phyloP scores from a whole-genome alignment of 2,329 filamentous ascomycete genomes.

The Paecilomyces niveus region DNA sequence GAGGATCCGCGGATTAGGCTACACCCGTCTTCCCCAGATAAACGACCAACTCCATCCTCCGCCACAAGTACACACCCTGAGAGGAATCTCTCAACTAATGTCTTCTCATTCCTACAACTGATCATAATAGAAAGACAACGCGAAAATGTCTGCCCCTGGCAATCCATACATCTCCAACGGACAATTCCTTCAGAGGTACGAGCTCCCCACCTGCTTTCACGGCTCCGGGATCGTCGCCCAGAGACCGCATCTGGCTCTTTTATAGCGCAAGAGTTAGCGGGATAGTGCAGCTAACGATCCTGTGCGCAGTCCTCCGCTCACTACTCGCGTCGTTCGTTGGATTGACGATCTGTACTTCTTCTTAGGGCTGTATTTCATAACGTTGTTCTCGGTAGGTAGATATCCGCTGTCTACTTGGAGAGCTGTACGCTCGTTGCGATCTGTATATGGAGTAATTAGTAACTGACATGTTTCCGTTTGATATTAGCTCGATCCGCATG shows the following conservation, averaged over 20 bases:
- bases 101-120: not conserved
- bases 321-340: constrained; percentile 35
- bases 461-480: not conserved
- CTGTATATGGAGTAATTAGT: not conserved
- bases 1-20: not conserved
- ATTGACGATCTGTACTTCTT: constrained; percentile 39
- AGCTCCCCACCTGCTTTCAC: not conserved
- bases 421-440: not conserved
- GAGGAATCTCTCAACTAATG: not conserved
- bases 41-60: not conserved
- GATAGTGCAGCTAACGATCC: not conserved
- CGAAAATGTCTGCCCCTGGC: constrained; percentile 26
- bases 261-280: not conserved
- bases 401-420: not conserved
- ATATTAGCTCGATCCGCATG: constrained; percentile 38
- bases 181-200: constrained; percentile 29
- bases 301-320: constrained; percentile 35
- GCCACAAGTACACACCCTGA: not conserved
- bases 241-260: not conserved
- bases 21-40: not conserved
- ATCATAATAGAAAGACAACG: not conserved
- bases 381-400: constrained; percentile 39
- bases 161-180: constrained; percentile 35
- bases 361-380: constrained; percentile 43
- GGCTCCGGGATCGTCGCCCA: not conserved